Percentiles rank a stretch among this genome's conserved stretches.
Evolutionary conservation across 83 land plant genomes (phyloP).

Genomic region (Diphasiastrum complanatum): DNA sequence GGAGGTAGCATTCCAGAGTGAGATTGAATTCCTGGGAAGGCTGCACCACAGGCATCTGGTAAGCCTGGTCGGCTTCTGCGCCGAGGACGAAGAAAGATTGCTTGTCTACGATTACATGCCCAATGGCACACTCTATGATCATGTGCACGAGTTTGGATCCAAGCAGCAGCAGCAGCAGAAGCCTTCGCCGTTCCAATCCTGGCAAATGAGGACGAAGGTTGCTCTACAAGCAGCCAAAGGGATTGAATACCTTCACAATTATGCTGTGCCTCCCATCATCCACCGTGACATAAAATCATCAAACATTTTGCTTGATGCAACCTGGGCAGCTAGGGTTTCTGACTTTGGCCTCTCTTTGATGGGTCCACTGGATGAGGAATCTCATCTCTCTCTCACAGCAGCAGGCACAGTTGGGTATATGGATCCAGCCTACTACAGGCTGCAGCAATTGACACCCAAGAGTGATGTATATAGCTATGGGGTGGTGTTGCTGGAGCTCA

Average conservation of each 20-base stretch:
- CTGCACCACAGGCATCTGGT: slow-evolving; percentile 31
- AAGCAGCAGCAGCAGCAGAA: background rate
- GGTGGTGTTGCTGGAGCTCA: slow-evolving; percentile 57
- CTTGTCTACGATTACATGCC: slow-evolving; percentile 28
- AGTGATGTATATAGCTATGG: slow-evolving; percentile 88
- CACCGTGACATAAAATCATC: slow-evolving; percentile 15
- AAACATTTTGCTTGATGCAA: slow-evolving; percentile 11
- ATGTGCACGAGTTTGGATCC: slow-evolving; percentile 10
- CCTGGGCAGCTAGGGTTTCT: slow-evolving; percentile 3
- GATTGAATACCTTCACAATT: slow-evolving; percentile 20
- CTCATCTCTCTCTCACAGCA: slow-evolving; percentile 12
- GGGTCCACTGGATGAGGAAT: slow-evolving; percentile 7
- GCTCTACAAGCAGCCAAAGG: slow-evolving; percentile 7
- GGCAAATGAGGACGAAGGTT: background rate
- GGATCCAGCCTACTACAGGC: slow-evolving; percentile 52
- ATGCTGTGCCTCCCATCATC: slow-evolving; percentile 21
- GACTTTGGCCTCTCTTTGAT: slow-evolving; percentile 19
- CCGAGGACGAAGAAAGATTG: slow-evolving; percentile 25
- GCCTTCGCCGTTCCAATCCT: background rate
- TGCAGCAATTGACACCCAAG: slow-evolving; percentile 11
- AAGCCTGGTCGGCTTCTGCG: slow-evolving; percentile 23
- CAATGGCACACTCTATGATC: slow-evolving; percentile 27
- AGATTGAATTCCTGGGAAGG: slow-evolving; percentile 17
- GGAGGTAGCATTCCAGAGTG: slow-evolving; percentile 23
- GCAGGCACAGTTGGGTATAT: slow-evolving; percentile 47